Evolutionary conservation across 2,329 filamentous ascomycete genomes (phyloP).

Genomic region (Xylaria polymorpha): DNA sequence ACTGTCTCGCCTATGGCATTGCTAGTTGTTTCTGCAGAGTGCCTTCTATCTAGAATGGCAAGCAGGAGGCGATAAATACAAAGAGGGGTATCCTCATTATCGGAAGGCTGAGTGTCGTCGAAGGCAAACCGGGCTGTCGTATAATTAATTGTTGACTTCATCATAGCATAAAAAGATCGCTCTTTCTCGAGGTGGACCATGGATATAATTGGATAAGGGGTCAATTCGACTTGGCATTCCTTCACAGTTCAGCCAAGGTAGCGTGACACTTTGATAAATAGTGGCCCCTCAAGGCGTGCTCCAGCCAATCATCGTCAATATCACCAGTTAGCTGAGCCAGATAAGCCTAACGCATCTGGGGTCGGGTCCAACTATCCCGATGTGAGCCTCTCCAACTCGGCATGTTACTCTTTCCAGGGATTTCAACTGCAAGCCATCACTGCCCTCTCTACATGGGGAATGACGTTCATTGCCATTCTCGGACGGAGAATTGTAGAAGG

Average conservation of each 20-base stretch:
- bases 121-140: not conserved
- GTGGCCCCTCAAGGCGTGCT: not conserved
- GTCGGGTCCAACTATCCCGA: constrained; percentile 11
- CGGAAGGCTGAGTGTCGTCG: constrained; percentile 5
- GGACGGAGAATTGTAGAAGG: not conserved
- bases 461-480: not conserved
- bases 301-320: constrained; percentile 22
- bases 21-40: constrained; percentile 10
- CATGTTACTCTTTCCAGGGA: not conserved
- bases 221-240: constrained; percentile 27
- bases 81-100: not conserved
- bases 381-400: not conserved
- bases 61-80: constrained; percentile 11
- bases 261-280: constrained; percentile 26
- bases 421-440: not conserved
- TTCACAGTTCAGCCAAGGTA: not conserved
- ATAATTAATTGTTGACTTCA: constrained; percentile 10
- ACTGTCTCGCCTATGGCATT: constrained; percentile 28
- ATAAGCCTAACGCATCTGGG: constrained; percentile 20
- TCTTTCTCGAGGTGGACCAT: constrained; percentile 25
- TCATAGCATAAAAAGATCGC: constrained; percentile 17
- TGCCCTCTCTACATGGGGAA: not conserved
- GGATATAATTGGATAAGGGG: constrained; percentile 32
- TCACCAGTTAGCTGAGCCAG: not conserved
- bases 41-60: constrained; percentile 1